These are phyloP conservation scores for Alternaria solani DNA, from an alignment of 2,329 filamentous ascomycete genomes.

Conservation along the genomic window DNA sequence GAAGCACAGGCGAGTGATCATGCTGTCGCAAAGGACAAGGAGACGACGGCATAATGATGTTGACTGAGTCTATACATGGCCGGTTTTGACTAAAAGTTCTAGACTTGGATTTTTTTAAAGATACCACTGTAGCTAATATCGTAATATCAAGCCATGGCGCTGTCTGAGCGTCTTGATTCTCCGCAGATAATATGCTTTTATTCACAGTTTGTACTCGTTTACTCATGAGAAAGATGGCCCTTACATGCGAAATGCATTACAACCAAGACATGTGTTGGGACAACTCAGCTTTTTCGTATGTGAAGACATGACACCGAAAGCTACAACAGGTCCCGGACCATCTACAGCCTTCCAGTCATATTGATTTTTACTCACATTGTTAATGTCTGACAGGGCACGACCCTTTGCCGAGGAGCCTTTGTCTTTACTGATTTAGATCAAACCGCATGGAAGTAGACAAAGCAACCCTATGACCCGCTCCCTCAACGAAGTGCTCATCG, in stretches of 20 bases:
- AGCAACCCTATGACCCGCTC: neutral
- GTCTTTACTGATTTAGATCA: neutral
- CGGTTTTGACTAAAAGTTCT: neutral
- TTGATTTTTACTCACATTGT: neutral
- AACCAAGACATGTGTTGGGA: neutral
- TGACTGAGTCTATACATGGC: constrained; percentile 1
- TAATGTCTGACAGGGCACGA: neutral
- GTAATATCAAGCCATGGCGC: neutral
- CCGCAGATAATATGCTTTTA: no score
- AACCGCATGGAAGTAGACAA: neutral
- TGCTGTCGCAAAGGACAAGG: constrained; percentile 3
- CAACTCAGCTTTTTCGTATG: neutral
- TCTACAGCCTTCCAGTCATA: neutral
- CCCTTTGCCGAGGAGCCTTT: neutral
- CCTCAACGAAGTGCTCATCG: neutral
- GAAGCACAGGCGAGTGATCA: constrained; percentile 18
- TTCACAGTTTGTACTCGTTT: no score
- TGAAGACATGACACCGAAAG: neutral
- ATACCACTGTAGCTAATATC: neutral
- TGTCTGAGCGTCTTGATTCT: neutral
- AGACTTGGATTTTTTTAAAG: neutral
- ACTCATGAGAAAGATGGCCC: neutral
- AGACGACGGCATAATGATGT: constrained; percentile 13
- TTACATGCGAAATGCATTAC: neutral
- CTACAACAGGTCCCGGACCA: neutral